phyloP scores from a whole-genome alignment of 2,329 filamentous ascomycete species.

The Xylariaceae sp. region DNA sequence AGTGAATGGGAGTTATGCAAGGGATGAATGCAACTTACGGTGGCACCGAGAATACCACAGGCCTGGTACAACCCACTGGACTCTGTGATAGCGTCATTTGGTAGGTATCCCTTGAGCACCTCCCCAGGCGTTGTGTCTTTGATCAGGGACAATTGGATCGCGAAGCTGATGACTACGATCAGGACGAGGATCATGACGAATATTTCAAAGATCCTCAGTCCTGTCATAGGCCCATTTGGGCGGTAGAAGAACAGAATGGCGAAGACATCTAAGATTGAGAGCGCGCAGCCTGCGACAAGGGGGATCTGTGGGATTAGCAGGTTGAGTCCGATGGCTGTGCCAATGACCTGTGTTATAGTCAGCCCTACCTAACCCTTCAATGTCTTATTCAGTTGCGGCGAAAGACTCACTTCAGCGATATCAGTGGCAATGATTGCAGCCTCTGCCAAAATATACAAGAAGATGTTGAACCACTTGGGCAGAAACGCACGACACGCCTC shows the following conservation, averaged over 20 bases:
- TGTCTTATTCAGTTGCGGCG: too few species aligned
- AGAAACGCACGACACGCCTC: constrained; percentile 64
- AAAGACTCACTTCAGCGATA: constrained; percentile 57
- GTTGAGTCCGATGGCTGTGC: constrained; percentile 68
- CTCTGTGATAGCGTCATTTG: constrained; percentile 57
- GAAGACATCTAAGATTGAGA: constrained; percentile 68
- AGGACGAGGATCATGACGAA: constrained; percentile 63
- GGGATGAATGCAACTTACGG: constrained; percentile 37
- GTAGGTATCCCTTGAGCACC: constrained; percentile 64
- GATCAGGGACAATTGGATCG: constrained; percentile 65
- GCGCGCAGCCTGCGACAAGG: constrained; percentile 64
- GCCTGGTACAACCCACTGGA: constrained; percentile 63
- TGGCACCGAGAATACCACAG: constrained; percentile 75
- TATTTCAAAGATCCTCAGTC: constrained; percentile 61
- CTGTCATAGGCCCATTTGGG: constrained; percentile 56
- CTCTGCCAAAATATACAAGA: constrained; percentile 63
- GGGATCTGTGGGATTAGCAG: constrained; percentile 62
- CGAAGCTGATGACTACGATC: constrained; percentile 69
- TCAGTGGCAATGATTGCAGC: constrained; percentile 69
- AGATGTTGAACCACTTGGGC: constrained; percentile 62
- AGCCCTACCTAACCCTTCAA: background rate
- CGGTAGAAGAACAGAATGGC: constrained; percentile 66
- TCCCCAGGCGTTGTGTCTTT: constrained; percentile 52
- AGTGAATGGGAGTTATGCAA: too few species aligned
- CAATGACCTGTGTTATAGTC: constrained; percentile 53